phyloP scores from a whole-genome alignment of 371 early-diverging fungal genomes.

The Conidiobolus incongruus region DNA sequence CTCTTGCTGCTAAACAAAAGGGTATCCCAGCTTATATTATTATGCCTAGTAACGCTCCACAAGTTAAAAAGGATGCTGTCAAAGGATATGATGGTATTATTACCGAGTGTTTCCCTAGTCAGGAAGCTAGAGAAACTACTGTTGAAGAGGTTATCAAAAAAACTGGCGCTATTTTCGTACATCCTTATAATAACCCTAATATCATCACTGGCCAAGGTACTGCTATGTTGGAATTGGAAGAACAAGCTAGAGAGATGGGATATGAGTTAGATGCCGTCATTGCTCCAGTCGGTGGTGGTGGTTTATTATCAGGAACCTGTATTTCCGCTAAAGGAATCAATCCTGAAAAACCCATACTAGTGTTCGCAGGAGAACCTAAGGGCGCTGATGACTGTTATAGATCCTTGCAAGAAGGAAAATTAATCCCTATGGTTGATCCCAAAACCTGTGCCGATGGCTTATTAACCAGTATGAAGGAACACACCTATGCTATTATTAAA shows the following conservation, averaged over 20 bases:
- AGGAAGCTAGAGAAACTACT: constrained; percentile 75
- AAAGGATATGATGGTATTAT: constrained; percentile 72
- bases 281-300: constrained; percentile 81
- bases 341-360: constrained; percentile 20
- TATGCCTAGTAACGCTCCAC: constrained; percentile 54
- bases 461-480: constrained; percentile 77
- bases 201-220: constrained; percentile 97
- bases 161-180: constrained; percentile 64
- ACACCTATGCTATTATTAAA: constrained; percentile 51
- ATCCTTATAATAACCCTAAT: constrained; percentile 87
- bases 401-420: constrained; percentile 32
- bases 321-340: constrained; percentile 70
- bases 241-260: constrained; percentile 16
- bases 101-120: constrained; percentile 62
- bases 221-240: constrained; percentile 55
- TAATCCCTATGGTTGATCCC: constrained; percentile 42
- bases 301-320: constrained; percentile 71
- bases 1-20: constrained; percentile 71
- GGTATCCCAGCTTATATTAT: constrained; percentile 84
- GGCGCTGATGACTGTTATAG: constrained; percentile 78
- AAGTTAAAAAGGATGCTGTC: constrained; percentile 71
- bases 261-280: constrained; percentile 54
- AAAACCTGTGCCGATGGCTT: constrained; percentile 93
- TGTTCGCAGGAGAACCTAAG: constrained; percentile 72
- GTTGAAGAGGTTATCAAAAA: constrained; percentile 39